Conservation (phyloP, 768 basidiomycete species). For the Glaciozyma antarctica region DNA sequence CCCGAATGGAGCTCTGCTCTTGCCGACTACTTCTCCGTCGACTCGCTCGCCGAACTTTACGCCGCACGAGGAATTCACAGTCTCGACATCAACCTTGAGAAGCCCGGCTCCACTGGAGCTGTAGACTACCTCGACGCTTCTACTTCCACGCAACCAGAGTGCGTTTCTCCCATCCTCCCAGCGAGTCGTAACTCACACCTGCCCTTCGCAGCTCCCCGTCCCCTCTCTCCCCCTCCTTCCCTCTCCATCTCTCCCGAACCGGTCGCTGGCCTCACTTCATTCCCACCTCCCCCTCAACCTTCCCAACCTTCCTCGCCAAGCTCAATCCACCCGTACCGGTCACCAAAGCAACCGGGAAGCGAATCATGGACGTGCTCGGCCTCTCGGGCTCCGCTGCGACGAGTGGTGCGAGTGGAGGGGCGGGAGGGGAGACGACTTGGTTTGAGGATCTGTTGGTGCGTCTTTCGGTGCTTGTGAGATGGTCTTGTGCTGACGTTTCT, state of each 20-base stretch:
- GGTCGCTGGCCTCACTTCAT: background rate
- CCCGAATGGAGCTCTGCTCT: background rate
- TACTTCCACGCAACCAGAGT: background rate
- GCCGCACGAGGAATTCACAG: background rate
- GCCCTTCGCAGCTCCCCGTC: background rate
- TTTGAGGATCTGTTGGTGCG: slow-evolving; percentile 4
- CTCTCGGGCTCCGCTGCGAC: background rate
- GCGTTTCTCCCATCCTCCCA: background rate
- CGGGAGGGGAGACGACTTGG: background rate
- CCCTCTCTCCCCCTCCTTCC: background rate
- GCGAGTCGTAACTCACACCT: background rate
- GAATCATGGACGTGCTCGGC: background rate
- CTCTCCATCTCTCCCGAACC: background rate
- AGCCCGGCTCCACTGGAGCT: background rate
- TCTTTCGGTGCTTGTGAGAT: background rate
- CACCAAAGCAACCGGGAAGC: background rate
- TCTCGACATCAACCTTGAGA: background rate
- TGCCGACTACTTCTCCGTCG: background rate
- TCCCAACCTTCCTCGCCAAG: background rate
- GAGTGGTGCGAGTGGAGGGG: background rate
- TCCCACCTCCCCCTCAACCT: background rate
- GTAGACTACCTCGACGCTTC: background rate
- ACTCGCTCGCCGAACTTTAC: background rate
- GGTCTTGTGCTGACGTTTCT: background rate
- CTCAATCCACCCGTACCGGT: background rate